Evolutionary conservation across 805 yeast genomes (phyloP).

Genomic region (Blastobotrys parvus): DNA sequence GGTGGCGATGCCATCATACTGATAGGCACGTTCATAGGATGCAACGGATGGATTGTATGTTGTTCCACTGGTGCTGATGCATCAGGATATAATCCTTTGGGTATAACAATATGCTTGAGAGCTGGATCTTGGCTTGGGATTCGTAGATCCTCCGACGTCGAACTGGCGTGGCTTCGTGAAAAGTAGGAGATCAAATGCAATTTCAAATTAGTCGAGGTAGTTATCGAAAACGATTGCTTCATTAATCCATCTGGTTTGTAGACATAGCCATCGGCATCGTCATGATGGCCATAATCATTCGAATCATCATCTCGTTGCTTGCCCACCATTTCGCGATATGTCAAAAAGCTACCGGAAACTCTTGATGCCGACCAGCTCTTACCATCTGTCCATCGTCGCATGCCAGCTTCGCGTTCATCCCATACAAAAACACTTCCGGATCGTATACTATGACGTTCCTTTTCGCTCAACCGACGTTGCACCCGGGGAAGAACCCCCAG

Average conservation of each 20-base stretch:
- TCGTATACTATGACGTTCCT: slow-evolving; percentile 44
- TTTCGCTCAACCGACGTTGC: slow-evolving; percentile 47
- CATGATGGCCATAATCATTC: slow-evolving; percentile 3
- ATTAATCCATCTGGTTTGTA: slow-evolving; percentile 47
- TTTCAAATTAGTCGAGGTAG: slow-evolving; percentile 44
- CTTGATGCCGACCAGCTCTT: slow-evolving; percentile 65
- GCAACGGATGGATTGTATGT: slow-evolving; percentile 6
- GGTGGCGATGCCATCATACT: neutral
- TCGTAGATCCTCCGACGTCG: slow-evolving; percentile 24
- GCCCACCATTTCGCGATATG: slow-evolving; percentile 53
- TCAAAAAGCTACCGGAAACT: slow-evolving; percentile 46
- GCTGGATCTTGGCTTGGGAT: slow-evolving; percentile 41
- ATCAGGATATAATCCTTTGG: slow-evolving; percentile 33
- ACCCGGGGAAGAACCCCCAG: slow-evolving; percentile 49
- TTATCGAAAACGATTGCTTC: slow-evolving; percentile 56
- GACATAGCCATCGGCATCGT: slow-evolving; percentile 30
- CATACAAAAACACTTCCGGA: slow-evolving; percentile 61
- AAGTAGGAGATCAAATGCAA: slow-evolving; percentile 56
- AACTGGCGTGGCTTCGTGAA: slow-evolving; percentile 23
- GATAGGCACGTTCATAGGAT: slow-evolving; percentile 2
- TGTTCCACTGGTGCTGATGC: slow-evolving; percentile 19
- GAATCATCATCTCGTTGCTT: slow-evolving; percentile 9
- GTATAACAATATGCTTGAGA: slow-evolving; percentile 29
- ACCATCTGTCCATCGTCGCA: slow-evolving; percentile 77
- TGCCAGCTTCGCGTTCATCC: slow-evolving; percentile 64